These are phyloP conservation scores for Ilex asprella DNA, from an alignment of 257 asterid genomes.

Conservation along the genomic window DNA sequence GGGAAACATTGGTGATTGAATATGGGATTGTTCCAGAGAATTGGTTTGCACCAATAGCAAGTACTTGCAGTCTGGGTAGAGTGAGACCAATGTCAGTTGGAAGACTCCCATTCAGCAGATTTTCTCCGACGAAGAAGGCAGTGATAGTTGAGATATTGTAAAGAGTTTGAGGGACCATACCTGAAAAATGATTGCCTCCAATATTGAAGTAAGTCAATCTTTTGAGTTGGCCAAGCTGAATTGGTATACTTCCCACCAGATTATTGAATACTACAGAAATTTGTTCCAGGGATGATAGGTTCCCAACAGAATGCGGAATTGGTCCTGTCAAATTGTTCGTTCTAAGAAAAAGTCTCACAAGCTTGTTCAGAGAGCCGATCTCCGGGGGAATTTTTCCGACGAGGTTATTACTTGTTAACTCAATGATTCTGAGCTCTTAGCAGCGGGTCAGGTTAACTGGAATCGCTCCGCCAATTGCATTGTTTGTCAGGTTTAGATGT, in stretches of 20 bases:
- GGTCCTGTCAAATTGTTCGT: conserved; percentile 16
- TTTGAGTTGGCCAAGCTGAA: conserved; percentile 7
- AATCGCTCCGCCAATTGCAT: conserved; percentile 15
- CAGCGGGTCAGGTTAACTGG: conserved; percentile 19
- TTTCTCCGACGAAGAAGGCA: conserved; percentile 7
- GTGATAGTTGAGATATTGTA: conserved; percentile 15
- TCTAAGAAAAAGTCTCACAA: conserved; percentile 6
- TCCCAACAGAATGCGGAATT: conserved; percentile 23
- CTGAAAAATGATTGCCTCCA: conserved; percentile 10
- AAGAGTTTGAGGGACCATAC: conserved; percentile 13
- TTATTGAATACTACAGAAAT: conserved; percentile 8
- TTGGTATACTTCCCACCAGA: conserved; percentile 19
- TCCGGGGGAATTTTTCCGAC: conserved; percentile 14
- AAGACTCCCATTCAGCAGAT: conserved; percentile 15
- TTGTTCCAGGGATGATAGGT: conserved; percentile 7
- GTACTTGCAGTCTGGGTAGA: background rate
- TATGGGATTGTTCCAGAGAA: conserved; percentile 22
- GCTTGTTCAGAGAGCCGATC: conserved; percentile 12
- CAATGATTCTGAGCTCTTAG: conserved; percentile 17
- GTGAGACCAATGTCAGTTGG: conserved; percentile 5
- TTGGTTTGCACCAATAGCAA: background rate
- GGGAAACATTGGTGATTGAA: conserved; percentile 26
- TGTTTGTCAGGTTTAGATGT: conserved; percentile 16
- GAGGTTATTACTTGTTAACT: conserved; percentile 8
- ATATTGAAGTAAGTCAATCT: conserved; percentile 4